Conservation (phyloP, 2,329 filamentous ascomycete genomes). For the Orbilia brochopaga region DNA sequence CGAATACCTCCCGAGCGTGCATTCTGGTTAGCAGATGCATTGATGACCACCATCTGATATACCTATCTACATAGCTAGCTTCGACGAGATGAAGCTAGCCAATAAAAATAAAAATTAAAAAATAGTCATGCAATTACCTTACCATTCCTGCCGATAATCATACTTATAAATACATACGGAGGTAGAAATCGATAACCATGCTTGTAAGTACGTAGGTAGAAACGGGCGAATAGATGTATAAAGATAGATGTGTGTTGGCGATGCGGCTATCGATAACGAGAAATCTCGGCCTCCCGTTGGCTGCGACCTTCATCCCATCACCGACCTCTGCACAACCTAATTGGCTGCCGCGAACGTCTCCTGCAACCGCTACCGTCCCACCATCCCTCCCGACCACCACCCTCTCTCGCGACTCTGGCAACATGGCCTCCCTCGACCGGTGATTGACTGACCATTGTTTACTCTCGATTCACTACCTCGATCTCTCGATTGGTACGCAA, state of each 20-base stretch:
- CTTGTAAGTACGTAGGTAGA: conserved; percentile 2
- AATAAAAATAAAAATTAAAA: conserved; percentile 48
- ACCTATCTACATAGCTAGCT: conserved; percentile 40
- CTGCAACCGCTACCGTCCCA: conserved; percentile 22
- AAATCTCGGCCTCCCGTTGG: conserved; percentile 49
- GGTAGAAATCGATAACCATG: background rate
- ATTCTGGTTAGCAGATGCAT: conserved; percentile 37
- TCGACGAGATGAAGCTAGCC: conserved; percentile 11
- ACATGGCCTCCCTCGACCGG: conserved; percentile 43
- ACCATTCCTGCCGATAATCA: background rate
- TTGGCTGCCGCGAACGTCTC: conserved; percentile 28
- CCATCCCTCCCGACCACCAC: conserved; percentile 27
- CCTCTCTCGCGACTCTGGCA: conserved; percentile 34
- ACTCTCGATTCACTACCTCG: no score
- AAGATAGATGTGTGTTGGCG: conserved; percentile 26
- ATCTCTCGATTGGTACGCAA: background rate
- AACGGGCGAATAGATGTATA: conserved; percentile 1
- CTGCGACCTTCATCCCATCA: conserved; percentile 39
- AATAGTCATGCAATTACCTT: conserved; percentile 13
- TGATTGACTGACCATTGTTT: conserved; percentile 23
- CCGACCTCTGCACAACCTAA: conserved; percentile 35
- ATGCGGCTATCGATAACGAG: conserved; percentile 48
- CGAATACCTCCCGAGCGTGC: conserved; percentile 41
- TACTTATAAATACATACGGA: background rate
- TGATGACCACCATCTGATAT: conserved; percentile 47